Conservation (phyloP, 176 grass and related monocot genomes). For the Bolboschoenus planiculmis region DNA sequence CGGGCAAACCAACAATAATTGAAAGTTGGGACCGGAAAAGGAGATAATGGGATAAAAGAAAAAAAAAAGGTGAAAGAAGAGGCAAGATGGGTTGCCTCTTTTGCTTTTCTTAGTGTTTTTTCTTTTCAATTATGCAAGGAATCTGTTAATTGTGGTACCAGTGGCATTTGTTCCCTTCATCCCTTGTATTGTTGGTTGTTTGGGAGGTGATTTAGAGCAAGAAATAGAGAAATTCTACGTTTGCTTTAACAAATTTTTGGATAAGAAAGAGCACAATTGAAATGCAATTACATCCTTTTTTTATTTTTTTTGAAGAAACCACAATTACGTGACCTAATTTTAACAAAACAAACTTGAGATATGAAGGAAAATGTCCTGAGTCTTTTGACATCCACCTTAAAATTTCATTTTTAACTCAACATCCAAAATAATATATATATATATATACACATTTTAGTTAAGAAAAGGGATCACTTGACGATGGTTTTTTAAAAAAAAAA, state of each 20-base stretch:
- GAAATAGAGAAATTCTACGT: not conserved
- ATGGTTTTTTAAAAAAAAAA: too few species aligned
- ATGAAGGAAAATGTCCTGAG: too few species aligned
- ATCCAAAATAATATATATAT: too few species aligned
- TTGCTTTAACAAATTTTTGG: not conserved
- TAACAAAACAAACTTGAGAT: too few species aligned
- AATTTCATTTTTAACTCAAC: too few species aligned
- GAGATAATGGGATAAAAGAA: constrained; percentile 42
- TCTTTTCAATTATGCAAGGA: constrained; percentile 5
- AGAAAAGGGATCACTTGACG: too few species aligned
- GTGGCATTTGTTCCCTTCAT: not conserved
- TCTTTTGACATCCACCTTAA: too few species aligned
- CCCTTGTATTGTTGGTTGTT: not conserved
- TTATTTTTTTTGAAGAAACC: not conserved
- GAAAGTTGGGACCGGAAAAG: constrained; percentile 40
- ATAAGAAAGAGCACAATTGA: not conserved
- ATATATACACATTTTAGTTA: too few species aligned
- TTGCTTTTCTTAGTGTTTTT: constrained; percentile 14
- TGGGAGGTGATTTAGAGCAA: not conserved
- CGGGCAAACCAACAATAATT: constrained; percentile 39
- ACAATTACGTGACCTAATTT: not conserved
- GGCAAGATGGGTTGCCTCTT: constrained; percentile 29
- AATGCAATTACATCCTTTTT: not conserved
- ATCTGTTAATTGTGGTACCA: constrained; percentile 21
- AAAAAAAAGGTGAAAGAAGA: constrained; percentile 41